Evolutionary conservation across 2,329 filamentous ascomycete genomes (phyloP).

Genomic region (Fusarium globosum): DNA sequence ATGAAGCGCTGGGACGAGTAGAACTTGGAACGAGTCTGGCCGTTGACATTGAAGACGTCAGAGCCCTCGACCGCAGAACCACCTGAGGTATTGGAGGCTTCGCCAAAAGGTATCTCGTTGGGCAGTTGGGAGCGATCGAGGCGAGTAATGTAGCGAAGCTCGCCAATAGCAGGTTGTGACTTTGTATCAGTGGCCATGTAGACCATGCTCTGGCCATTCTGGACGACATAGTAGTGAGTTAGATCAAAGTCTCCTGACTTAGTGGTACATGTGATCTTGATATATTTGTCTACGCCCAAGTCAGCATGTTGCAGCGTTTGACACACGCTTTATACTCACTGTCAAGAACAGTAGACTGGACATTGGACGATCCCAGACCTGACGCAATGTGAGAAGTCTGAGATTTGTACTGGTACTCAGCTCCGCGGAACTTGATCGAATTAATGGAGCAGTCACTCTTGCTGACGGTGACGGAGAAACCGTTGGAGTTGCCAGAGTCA

Average conservation of each 20-base stretch:
- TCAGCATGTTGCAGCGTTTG: conserved; percentile 1
- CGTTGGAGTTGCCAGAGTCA: conserved; percentile 60
- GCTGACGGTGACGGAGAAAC: conserved; percentile 63
- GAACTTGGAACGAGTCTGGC: conserved; percentile 76
- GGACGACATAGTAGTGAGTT: conserved; percentile 72
- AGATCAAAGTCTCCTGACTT: conserved; percentile 57
- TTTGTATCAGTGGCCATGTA: conserved; percentile 72
- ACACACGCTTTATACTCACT: conserved; percentile 26
- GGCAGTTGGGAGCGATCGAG: conserved; percentile 63
- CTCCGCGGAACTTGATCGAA: conserved; percentile 69
- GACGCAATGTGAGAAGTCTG: conserved; percentile 55
- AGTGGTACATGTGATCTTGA: conserved; percentile 71
- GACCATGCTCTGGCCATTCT: conserved; percentile 68
- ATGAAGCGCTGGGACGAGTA: conserved; percentile 77
- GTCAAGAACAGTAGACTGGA: conserved; percentile 58
- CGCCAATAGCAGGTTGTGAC: conserved; percentile 65
- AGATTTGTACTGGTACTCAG: conserved; percentile 66
- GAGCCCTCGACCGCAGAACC: conserved; percentile 66
- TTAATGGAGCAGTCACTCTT: conserved; percentile 70
- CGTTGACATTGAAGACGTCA: conserved; percentile 68
- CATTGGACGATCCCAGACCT: conserved; percentile 61
- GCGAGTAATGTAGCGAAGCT: conserved; percentile 73
- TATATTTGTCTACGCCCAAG: conserved; percentile 53
- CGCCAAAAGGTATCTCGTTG: conserved; percentile 64
- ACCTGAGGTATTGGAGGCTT: conserved; percentile 65